Base-by-base conservation (phyloP, 1,139 yeast species). In the Blastobotrys indianensis region DNA sequence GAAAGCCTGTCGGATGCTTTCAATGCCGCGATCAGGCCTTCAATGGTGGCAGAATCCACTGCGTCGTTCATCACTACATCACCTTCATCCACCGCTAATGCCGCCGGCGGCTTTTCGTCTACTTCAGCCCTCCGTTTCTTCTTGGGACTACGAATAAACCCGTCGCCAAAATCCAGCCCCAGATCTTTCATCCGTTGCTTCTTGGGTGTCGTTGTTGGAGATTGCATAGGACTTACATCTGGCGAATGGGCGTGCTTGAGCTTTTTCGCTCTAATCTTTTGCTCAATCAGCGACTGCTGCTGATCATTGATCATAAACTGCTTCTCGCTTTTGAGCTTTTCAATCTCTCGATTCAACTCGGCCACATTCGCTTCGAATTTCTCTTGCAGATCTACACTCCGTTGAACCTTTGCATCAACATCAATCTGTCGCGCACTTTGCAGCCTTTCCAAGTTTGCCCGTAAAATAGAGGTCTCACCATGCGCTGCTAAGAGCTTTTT, bases 401-500 rank as follows among this genome's bases (percentile, higher is more conserved):
- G 15, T 13, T 61, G 61, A n/a, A 74, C 62, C 53, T 76, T 80
- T 2, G 68, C 65, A 3, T 65, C 68, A 46, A 74, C 75, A 37
- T 65, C 72, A 33, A 41, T 15, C 16, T 23, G 38, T 3, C 39
- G 37, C 15, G 29, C 6, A 29, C 63, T 62, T 43, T 76, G 77
- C 9, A 76, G 58, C 42, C 74, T 73, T 15, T 73, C 66, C 40
- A 85, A 64, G 56, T 82, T 85, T 15, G 82, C 79, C 48, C 90
- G 68, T 20, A 87, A 69, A 33, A 86, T 80, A 9, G 94, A 80
- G 29, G 84, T 79, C 58, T 87, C 95, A 2, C 95, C 95, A 10
- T 42, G 44, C 34, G 51, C 43, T 25, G 50, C 47, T 41, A 53
- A 53, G 33, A 54, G 39, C 28, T 45, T 44, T 25, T 39, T 42